phyloP scores from a whole-genome alignment of 441 rosid species.

The Pelargonium cotyledonis region DNA sequence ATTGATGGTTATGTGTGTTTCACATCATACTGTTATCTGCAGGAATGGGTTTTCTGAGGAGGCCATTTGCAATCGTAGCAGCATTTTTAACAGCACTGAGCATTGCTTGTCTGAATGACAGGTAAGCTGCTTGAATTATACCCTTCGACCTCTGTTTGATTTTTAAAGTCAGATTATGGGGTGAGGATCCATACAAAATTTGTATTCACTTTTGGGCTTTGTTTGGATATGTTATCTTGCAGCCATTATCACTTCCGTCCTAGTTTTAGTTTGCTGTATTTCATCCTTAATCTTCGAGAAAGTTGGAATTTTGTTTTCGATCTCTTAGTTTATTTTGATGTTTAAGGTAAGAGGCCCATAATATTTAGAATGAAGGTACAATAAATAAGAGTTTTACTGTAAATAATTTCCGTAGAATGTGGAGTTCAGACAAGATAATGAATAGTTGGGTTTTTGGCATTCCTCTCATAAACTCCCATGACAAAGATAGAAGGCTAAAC shows the following conservation, averaged over 20 bases:
- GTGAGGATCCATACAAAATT: neutral
- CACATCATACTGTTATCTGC: neutral
- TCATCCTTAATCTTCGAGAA: neutral
- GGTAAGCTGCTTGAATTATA: conserved; percentile 18
- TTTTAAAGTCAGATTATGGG: neutral
- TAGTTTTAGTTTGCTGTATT: neutral
- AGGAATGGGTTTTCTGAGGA: conserved; percentile 35
- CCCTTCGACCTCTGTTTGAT: neutral
- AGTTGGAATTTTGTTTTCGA: neutral
- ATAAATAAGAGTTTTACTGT: neutral
- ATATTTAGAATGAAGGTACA: neutral
- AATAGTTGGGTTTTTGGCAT: no score
- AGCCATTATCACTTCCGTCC: neutral
- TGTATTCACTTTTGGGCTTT: neutral
- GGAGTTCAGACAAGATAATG: no score
- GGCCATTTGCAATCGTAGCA: conserved; percentile 36
- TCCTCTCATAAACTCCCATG: no score
- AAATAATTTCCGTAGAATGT: no score
- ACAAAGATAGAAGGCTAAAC: no score
- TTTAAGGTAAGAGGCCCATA: neutral
- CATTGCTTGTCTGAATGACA: conserved; percentile 39
- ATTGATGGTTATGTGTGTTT: neutral
- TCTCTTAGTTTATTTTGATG: neutral
- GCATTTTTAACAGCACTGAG: conserved; percentile 32
- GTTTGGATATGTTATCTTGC: neutral